Evolutionary conservation across 257 asterid species (phyloP).

Genomic region (Apocynum venetum): DNA sequence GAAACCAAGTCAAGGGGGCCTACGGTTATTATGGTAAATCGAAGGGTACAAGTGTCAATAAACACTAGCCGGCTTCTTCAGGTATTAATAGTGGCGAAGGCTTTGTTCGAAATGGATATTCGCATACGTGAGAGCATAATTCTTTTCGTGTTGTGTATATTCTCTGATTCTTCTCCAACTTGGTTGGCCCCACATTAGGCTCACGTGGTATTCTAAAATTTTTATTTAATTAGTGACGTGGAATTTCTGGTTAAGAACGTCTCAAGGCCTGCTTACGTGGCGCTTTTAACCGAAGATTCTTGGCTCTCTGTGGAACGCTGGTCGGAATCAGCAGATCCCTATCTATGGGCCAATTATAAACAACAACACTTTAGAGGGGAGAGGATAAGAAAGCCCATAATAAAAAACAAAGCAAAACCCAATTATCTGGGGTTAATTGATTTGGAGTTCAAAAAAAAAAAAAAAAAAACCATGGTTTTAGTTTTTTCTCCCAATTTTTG

Average conservation of each 20-base stretch:
- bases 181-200: constrained; percentile 15
- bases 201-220: constrained; percentile 12
- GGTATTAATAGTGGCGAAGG: background rate
- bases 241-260: constrained; percentile 11
- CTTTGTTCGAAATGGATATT: constrained; percentile 21
- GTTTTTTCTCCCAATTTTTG: no score
- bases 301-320: constrained; percentile 6
- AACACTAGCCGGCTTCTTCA: background rate
- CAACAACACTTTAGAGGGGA: no score
- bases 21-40: background rate
- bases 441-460: background rate
- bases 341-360: background rate
- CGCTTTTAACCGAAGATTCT: background rate
- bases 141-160: constrained; percentile 33
- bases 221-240: constrained; percentile 10
- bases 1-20: no score
- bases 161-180: constrained; percentile 19
- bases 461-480: no score
- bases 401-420: background rate
- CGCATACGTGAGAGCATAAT: constrained; percentile 36
- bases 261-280: background rate
- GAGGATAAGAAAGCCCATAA: background rate
- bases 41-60: constrained; percentile 24
- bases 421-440: background rate
- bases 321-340: constrained; percentile 12